Base-by-base conservation (phyloP, 2,329 filamentous ascomycete genomes). In the Penicillium hesseltinei region DNA sequence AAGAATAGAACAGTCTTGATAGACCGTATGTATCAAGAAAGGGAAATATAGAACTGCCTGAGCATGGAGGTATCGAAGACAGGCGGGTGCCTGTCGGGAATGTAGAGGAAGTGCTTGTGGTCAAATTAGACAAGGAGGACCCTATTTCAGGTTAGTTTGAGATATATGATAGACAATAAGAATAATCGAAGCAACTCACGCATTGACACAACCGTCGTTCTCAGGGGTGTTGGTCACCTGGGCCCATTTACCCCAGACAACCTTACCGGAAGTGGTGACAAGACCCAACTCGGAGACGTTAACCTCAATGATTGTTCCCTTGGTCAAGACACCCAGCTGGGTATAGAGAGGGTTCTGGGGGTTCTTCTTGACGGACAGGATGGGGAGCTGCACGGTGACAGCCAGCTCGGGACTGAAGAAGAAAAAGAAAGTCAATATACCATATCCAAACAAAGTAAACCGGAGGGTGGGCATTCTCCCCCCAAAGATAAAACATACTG, bases 281-380 rank as follows among this genome's bases (percentile, higher is more conserved):
- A 97, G 80, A 62, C 94, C 94, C 62, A 97, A 77, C 74, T 99
- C 94, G 56, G 85, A 89, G 31, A 97, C 92, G 72, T 99, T 96
- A 69, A 97, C 92, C 77, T 97, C 93, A 70, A 93, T 86, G 60
- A 88, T 85, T 31, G 87, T 93, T 62, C 91, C 91, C 77, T 92
- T 92, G 47, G 90, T 93, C 69, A 97, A 75, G 3, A 96, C 92
- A 60, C 93, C 93, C 5, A 97, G 80, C 71, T 96, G 92, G 0
- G 93, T 97, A 77, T 96, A 96, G 71, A 96, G 82, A 0, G 91
- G 90, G 72, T 91, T 92, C 77, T 92, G 89, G 2, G 91, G 91
- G 77, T 92, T 93, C 82, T 91, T 92, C 82, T 91, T 89, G 58
- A 90, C 88, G 46, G 82, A 82, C 54, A 91, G 81, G 59, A 93